These are phyloP conservation scores for Cercospora nicotianae DNA, from an alignment of 2,329 filamentous ascomycete genomes.

Conservation along the genomic window DNA sequence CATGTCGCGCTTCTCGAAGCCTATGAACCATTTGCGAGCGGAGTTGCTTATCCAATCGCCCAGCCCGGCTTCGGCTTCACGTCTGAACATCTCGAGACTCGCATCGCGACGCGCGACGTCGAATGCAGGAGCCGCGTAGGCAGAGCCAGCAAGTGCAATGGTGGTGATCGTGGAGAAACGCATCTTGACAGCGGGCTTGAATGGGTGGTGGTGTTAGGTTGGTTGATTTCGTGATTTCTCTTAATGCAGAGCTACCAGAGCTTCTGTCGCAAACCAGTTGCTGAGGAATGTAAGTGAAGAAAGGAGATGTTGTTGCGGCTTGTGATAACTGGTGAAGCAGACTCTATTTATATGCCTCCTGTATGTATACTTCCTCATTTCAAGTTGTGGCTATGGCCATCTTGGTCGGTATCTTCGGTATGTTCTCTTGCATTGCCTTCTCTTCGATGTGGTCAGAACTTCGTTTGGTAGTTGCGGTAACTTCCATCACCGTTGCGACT, in stretches of 20 bases:
- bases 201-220: not conserved
- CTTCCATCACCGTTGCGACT: not conserved
- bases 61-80: not conserved
- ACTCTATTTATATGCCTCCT: not conserved
- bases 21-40: not conserved
- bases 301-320: not conserved
- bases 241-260: constrained; percentile 1
- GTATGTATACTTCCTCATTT: not conserved
- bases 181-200: not conserved
- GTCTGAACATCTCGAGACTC: not conserved
- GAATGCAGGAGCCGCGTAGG: not conserved
- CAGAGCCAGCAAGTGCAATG: not conserved
- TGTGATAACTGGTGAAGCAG: not conserved
- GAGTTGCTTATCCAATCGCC: not conserved
- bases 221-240: not conserved
- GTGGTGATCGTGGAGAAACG: not conserved
- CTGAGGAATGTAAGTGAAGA: not conserved
- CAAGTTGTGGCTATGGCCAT: not conserved
- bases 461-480: not conserved
- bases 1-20: not conserved
- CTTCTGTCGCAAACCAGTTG: not conserved
- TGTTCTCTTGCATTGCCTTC: not conserved
- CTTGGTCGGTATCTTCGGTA: not conserved
- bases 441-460: not conserved
- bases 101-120: not conserved